Base-by-base conservation (phyloP, 768 basidiomycete genomes). In the Mycena epipterygia region DNA sequence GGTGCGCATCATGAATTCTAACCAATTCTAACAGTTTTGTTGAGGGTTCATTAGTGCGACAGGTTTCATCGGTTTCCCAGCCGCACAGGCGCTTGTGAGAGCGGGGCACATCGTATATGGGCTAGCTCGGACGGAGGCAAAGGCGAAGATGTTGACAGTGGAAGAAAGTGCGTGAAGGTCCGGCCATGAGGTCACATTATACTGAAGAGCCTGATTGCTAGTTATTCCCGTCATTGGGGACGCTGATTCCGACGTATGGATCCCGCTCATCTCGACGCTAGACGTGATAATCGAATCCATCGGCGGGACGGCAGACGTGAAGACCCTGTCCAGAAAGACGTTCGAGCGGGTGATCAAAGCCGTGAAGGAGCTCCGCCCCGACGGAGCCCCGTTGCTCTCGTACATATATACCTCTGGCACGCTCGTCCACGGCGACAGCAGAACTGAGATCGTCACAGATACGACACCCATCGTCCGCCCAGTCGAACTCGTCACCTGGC, bases 41-140 rank as follows among this genome's bases (percentile, higher is more conserved):
- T 44, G 4, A 44, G 6, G 17, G 6, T n/a, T 21, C 23, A 52
- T 11, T 55, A 86, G 85, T 39, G 84, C 85, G 27, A 81, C 83
- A 27, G 86, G 86, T 27, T 85, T 83, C 76, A 81, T 87, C 44
- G 86, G 85, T 0, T 68, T 81, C 12, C 48, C 48, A 2, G 48
- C 27, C 5, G 48, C 25, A 16, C 48, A 49, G 48, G 48, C 48
- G 9, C 27, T 49, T 5, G 48, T 27, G 48, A 23, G 48, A 17
- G 83, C 81, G 0, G 87, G 87, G 0, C 85, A 88, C 61, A 79
- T 81, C 27, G 87, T 87, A 0, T 86, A 85, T 61, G 86, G 86
- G n/a, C 73, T 80, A 32, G 85, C 85, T 0, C 83, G 87, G 42
- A 84, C 84, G 0, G 51, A 66, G 14, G 72, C 58, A 1, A 84